Evolutionary conservation across 768 basidiomycete genomes (phyloP).

Genomic region (Tylopilus sp.): DNA sequence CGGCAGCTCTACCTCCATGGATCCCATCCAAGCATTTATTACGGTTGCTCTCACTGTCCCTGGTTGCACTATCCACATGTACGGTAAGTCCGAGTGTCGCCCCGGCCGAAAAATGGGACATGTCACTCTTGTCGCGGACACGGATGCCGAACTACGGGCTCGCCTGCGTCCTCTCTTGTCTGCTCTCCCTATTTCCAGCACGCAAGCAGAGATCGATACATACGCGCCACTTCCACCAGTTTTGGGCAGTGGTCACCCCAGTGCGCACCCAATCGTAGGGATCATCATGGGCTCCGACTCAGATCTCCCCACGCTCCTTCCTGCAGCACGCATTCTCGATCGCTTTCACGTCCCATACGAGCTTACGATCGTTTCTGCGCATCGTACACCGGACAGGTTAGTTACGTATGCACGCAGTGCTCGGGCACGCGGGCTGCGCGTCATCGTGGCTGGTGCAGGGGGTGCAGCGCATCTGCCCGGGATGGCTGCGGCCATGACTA

Average conservation of each 20-base stretch:
- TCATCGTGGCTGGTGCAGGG: slow-evolving; percentile 94
- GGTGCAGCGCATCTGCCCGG: slow-evolving; percentile 97
- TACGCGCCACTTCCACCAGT: slow-evolving; percentile 47
- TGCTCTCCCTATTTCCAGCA: slow-evolving; percentile 46
- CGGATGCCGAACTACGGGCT: slow-evolving; percentile 67
- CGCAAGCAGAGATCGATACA: slow-evolving; percentile 45
- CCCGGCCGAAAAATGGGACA: slow-evolving; percentile 98
- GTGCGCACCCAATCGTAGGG: slow-evolving; percentile 74
- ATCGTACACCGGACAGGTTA: slow-evolving; percentile 87
- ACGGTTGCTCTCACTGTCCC: slow-evolving; percentile 62
- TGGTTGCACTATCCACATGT: slow-evolving; percentile 83
- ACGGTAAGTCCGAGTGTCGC: slow-evolving; percentile 89
- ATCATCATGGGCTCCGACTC: slow-evolving; percentile 99
- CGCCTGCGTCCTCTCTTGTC: slow-evolving; percentile 74
- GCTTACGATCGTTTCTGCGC: slow-evolving; percentile 93
- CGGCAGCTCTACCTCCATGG: slow-evolving; percentile 68
- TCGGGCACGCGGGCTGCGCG: slow-evolving; percentile 57
- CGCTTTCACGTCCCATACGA: slow-evolving; percentile 87
- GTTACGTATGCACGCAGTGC: slow-evolving; percentile 80
- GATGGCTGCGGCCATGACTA: slow-evolving; percentile 95
- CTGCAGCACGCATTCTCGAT: slow-evolving; percentile 81
- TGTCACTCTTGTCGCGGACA: slow-evolving; percentile 81
- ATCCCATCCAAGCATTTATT: slow-evolving; percentile 53
- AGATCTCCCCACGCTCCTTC: slow-evolving; percentile 90
- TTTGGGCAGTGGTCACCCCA: slow-evolving; percentile 52